Percentiles rank a stretch among this genome's conserved stretches.
These are phyloP conservation scores for Euphorbia lathyris DNA, from an alignment of 345 rosid genomes.

Conservation along the genomic window DNA sequence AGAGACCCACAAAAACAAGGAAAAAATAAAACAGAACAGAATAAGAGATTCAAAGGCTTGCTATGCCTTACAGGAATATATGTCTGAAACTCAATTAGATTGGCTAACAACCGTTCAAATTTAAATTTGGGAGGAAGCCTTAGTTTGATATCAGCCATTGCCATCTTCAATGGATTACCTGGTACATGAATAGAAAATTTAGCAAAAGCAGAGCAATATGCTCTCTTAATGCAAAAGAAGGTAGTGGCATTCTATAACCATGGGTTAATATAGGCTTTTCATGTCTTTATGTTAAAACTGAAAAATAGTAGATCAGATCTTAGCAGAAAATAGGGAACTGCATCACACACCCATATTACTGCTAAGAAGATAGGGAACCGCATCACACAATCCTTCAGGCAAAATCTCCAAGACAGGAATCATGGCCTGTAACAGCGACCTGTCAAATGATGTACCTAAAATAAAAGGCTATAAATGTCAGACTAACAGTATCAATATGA, in stretches of 20 bases:
- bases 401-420: slow-evolving; percentile 58
- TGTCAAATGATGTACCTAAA: slow-evolving; percentile 77
- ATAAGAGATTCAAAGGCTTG: too few species aligned
- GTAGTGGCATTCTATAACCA: neutral
- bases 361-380: slow-evolving; percentile 71
- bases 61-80: slow-evolving; percentile 57
- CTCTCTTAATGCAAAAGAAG: neutral
- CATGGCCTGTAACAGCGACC: slow-evolving; percentile 68
- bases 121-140: slow-evolving; percentile 46
- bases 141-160: slow-evolving; percentile 44
- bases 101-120: slow-evolving; percentile 45
- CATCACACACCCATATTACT: slow-evolving; percentile 51
- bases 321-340: neutral
- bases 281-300: neutral
- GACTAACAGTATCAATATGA: slow-evolving; percentile 10
- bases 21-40: too few species aligned
- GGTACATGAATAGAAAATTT: slow-evolving; percentile 19
- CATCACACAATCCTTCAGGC: slow-evolving; percentile 57
- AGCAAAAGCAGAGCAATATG: neutral
- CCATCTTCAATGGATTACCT: slow-evolving; percentile 89
- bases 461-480: slow-evolving; percentile 23
- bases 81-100: slow-evolving; percentile 58
- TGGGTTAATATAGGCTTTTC: neutral
- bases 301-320: neutral
- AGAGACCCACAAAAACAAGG: neutral